Evolutionary conservation across 2,329 filamentous ascomycete genomes (phyloP).

Genomic region (Fusarium sacchari): DNA sequence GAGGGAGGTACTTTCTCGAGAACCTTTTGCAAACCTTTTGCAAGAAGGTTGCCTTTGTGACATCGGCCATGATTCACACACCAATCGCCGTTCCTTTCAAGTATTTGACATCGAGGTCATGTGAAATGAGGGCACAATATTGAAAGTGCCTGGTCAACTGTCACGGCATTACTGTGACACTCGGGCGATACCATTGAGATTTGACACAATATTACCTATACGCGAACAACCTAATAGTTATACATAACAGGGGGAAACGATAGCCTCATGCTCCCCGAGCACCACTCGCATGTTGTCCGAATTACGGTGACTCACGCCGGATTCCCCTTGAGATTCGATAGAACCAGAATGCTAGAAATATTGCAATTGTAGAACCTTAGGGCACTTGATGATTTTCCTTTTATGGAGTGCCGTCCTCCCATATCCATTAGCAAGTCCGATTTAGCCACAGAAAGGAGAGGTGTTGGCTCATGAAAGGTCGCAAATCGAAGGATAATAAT

Average conservation of each 20-base stretch:
- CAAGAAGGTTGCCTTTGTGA: not conserved
- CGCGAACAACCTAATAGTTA: not conserved
- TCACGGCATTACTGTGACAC: too few species aligned
- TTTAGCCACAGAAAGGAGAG: not conserved
- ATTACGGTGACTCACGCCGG: not conserved
- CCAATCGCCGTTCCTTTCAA: not conserved
- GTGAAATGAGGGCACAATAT: not conserved
- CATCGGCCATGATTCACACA: too few species aligned
- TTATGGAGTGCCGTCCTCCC: not conserved
- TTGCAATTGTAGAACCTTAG: not conserved
- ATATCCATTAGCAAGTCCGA: not conserved
- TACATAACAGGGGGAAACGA: not conserved
- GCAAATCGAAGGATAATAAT: not conserved
- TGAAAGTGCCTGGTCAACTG: not conserved
- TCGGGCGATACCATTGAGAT: not conserved
- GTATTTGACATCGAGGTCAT: not conserved
- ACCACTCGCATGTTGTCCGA: not conserved
- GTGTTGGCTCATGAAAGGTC: not conserved
- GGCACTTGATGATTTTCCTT: not conserved
- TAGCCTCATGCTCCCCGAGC: not conserved
- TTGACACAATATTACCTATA: not conserved
- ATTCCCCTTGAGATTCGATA: not conserved
- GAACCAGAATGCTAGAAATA: not conserved
- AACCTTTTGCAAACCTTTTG: not conserved
- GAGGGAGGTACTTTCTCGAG: too few species aligned